Base-by-base conservation (phyloP, 192 early-diverging fungal genomes). In the Lobosporangium transversale region DNA sequence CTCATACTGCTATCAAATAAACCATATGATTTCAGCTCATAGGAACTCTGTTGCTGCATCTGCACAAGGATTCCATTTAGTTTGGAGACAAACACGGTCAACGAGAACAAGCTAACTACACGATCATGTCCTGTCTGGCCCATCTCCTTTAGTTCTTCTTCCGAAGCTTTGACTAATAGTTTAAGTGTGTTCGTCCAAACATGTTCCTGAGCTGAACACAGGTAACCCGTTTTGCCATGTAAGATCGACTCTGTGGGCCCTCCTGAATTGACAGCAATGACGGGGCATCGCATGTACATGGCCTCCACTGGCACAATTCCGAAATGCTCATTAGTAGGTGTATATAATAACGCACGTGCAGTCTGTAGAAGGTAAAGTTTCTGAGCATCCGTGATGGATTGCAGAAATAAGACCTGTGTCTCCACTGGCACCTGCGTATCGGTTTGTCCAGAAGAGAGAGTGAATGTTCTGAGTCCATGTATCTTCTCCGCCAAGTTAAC, bases 231-330 rank as follows among this genome's bases (percentile, higher is more conserved):
- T 24, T 73, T 75, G 0, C 80, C 86, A 55, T 96, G 75, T 32
- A 80, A 62, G 7, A 98, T 73, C 12, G 92, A 92, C 65, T 98
- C 97, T 17, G 84, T 86, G 3, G 95, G 95, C 0, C 95, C 95
- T 32, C 94, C 97, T 56, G 80, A 90, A 75, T 95, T 91, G 29
- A 82, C 86, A 0, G 97, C 97, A 17, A 98, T 85, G 2, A 97
- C 97, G 6, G 97, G 97, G 15, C 93, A 76, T 30, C 84, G 70
- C 55, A 88, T 87, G 76, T 95, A 95, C 97, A 98, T 97, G 51
- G 94, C 94, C 68, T 98, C 97, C 0, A 98, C 86, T 2, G 97
- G 97, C n/a, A 95, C 94, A 52, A 98, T 98, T 0, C 97, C 97
- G 68, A 98, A 94, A 68, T 98, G 97, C 75, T 98, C 97, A 79